Base-by-base conservation (phyloP, 164 flowering plant species). In the Nymphaea thermarum region DNA sequence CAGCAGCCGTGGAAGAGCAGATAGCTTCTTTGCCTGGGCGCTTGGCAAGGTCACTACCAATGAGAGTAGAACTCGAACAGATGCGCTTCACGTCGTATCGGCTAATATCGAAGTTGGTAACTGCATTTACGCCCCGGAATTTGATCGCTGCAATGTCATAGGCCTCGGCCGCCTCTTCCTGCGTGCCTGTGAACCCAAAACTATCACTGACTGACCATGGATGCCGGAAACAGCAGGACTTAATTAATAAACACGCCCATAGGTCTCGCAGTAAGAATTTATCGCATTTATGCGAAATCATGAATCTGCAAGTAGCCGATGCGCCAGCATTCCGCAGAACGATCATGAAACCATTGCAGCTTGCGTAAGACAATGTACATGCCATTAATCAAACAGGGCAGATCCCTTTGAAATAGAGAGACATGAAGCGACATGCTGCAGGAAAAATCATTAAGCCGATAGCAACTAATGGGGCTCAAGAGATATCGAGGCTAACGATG, bases 91-190 rank as follows among this genome's bases (percentile, higher is more conserved):
- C 93, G 43, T 90, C 96, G 62, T 90, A 90, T 62, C 87, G 78
- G 73, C 82, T 85, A 7, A 89, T 89, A 59, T 85, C 93, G 47
- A 89, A 89, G 69, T 90, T 90, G 14, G 96, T 90, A 68, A 90
- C 93, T 0, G 96, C 96, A 62, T 84, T 80, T 6, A 86, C 80
- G 0, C 96, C 96, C 47, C 96, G 78, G 66, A 89, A 89, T 72
- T 90, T 90, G 2, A 90, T 87, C 12, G 96, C 96, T 5, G 96
- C 96, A 51, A 90, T 90, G 63, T 90, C 96, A 65, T 90, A 90
- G 5, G 96, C 96, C 65, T 90, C 96, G 0, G 96, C 96, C 0
- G 96, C 96, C 80, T 90, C 96, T 75, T 90, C 96, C 79, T 90
- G 93, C 16, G 96, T 90, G 76, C 93, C 96, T 90, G 55, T 12